phyloP scores from a whole-genome alignment of 192 early-diverging fungal species.

The Oehlia diaphana region DNA sequence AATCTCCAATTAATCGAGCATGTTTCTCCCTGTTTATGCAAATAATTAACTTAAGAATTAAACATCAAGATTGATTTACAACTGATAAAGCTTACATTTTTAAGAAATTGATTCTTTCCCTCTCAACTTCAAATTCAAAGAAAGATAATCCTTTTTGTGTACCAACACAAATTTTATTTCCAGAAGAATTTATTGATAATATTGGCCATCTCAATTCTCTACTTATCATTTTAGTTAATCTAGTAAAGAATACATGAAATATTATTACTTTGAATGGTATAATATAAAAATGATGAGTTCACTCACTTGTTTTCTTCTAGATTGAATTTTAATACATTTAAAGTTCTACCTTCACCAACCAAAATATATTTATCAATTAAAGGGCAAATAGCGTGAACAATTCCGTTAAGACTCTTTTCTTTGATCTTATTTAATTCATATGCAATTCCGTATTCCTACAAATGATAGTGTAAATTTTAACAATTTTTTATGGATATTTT shows the following conservation, averaged over 20 bases:
- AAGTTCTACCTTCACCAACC: constrained; percentile 3
- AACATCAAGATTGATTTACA: neutral
- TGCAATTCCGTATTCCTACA: neutral
- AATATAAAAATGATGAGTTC: neutral
- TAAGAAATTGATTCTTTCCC: constrained; percentile 2
- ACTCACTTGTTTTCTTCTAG: constrained; percentile 8
- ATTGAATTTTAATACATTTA: constrained; percentile 1
- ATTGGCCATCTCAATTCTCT: constrained; percentile 18
- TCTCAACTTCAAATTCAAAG: constrained; percentile 9
- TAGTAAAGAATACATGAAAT: neutral
- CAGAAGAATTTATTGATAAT: constrained; percentile 11
- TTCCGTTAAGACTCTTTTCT: neutral
- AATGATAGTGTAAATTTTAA: neutral
- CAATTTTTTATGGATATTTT: neutral
- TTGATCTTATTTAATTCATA: constrained; percentile 9
- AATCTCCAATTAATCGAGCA: neutral
- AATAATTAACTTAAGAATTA: neutral
- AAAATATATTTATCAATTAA: constrained; percentile 12
- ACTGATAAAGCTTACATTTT: neutral
- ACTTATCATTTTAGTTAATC: neutral
- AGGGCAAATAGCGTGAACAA: constrained; percentile 13
- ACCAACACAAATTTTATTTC: constrained; percentile 13
- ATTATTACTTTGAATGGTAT: neutral
- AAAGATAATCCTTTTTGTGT: constrained; percentile 8
- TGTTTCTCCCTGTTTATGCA: neutral